Base-by-base conservation (phyloP, 345 rosid genomes). In the Cochlearia excelsa region DNA sequence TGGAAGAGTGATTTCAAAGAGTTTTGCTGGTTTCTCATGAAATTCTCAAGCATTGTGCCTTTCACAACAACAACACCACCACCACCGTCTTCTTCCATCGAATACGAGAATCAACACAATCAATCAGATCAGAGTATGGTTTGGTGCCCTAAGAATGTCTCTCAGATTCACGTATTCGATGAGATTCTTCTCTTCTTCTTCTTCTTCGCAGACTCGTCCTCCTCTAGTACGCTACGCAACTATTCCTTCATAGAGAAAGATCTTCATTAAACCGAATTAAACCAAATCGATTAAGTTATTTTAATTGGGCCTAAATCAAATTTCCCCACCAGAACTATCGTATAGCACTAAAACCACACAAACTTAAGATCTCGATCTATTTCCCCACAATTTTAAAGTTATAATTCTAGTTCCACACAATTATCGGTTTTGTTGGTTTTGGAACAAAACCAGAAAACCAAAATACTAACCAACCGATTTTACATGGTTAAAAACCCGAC, bases 1-100 rank as follows among this genome's bases (percentile, higher is more conserved):
- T 76, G 84, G 54, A 92, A 92, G 11, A 88, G 75, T 35, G 88
- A 80, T 80, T 75, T 84, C 61, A 91, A 46, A 1, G 91, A 79
- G 39, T 58, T 70, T 59, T 82, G 92, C 29, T 84, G 87, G 41
- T 30, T 75, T 44, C 57, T 76, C 85, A 80, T 66, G 70, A 88
- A 82, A 68, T 42, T 81, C 74, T 86, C 96, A 61, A 68, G 44
- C 70, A 53, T 3, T 58, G 70, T 66, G 2, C 58, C 61, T 64
- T 71, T 71, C 51, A 9, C 66, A 64, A 3, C 62, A 6, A 51
- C 69, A 39, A 10, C 62, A 6, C 51, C 61, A 23, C 43, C 43
- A 16, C 38, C 49, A 37, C 64, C 61, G 16, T 59, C 75, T 71
- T 71, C 70, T 59, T 71, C 75, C 75, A 71, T 71, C 46, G 49